Evolutionary conservation across 805 yeast species (phyloP).

Genomic region (Yarrowia sp.): DNA sequence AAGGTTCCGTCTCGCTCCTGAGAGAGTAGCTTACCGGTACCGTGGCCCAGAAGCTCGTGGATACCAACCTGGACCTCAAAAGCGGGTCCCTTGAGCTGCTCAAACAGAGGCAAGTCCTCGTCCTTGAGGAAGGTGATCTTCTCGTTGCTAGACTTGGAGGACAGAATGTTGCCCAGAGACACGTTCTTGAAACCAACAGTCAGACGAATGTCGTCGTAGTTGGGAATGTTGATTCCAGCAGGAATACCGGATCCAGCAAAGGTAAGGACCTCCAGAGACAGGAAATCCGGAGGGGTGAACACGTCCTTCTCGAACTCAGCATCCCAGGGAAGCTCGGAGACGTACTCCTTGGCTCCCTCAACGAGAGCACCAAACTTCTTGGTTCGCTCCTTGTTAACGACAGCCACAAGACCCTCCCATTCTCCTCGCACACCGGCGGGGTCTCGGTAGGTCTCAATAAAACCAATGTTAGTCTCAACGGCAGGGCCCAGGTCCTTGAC

Average conservation of each 20-base stretch:
- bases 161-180: constrained; percentile 78
- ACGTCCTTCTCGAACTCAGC: constrained; percentile 69
- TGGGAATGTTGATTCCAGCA: constrained; percentile 90
- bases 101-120: constrained; percentile 53
- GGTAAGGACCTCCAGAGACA: constrained; percentile 82
- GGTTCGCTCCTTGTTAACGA: constrained; percentile 84
- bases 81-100: constrained; percentile 71
- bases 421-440: constrained; percentile 91
- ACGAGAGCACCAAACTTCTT: constrained; percentile 73
- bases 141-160: constrained; percentile 67
- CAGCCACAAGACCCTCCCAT: constrained; percentile 89
- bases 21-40: constrained; percentile 75
- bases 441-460: constrained; percentile 89
- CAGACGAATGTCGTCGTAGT: constrained; percentile 83
- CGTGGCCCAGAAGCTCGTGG: constrained; percentile 89
- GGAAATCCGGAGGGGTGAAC: constrained; percentile 91
- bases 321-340: constrained; percentile 73
- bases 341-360: constrained; percentile 59
- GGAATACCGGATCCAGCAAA: constrained; percentile 90
- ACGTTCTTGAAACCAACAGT: constrained; percentile 86
- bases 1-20: constrained; percentile 58
- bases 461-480: constrained; percentile 80
- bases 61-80: constrained; percentile 93
- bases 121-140: constrained; percentile 62
- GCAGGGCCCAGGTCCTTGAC: constrained; percentile 80